Base-by-base conservation (phyloP, 2,329 filamentous ascomycete genomes). In the Colletotrichum endophyticum region DNA sequence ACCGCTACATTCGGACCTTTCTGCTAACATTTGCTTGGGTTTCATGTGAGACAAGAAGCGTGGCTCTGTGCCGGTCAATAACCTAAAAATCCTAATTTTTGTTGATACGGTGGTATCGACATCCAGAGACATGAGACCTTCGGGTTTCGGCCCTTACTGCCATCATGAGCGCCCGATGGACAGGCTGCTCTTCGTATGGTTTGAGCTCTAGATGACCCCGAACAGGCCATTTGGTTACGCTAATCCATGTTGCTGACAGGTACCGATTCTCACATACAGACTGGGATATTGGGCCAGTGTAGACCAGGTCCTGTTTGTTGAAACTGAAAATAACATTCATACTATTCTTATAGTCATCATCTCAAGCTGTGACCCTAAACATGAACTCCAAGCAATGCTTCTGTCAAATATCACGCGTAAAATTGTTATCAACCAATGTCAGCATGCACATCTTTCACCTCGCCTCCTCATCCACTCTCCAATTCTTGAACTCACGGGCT, bases 401-500 rank as follows among this genome's bases (percentile, higher is more conserved):
- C 19, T 49, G 4, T 49, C 39, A 11, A 49, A 12, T 49, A 12
- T 11, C 39, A 12, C 6, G 39, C 39, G 39, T 49, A n/a, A 6
- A 49, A n/a, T 6, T n/a, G 9, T 49, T 6, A 49, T n/a, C 8
- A n/a, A 19, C 8, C 5, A n/a, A 12, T n/a, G 9, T 27, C 22
- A 27, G 9, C 12, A 8, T 25, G 8, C 19, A 25, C 53, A 57
- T 27, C 8, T 3, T 25, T 25, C 27, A 25, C 12, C 34, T 27
- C 5, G 71, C 70, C 39, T 63, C 56, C 1, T 11, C 9, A 6
- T 75, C 61, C 1, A 19, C 72, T 39, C 28, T 66, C 72, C 72
- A 75, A 8, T 89, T 82, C 83, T 87, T 89, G 87, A 87, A 90
- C 79, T 90, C 81, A 80, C 91, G 88, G 79, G 91, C 91, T 0